Base-by-base conservation (phyloP, 768 basidiomycete species). In the Rhodotorula toruloides region DNA sequence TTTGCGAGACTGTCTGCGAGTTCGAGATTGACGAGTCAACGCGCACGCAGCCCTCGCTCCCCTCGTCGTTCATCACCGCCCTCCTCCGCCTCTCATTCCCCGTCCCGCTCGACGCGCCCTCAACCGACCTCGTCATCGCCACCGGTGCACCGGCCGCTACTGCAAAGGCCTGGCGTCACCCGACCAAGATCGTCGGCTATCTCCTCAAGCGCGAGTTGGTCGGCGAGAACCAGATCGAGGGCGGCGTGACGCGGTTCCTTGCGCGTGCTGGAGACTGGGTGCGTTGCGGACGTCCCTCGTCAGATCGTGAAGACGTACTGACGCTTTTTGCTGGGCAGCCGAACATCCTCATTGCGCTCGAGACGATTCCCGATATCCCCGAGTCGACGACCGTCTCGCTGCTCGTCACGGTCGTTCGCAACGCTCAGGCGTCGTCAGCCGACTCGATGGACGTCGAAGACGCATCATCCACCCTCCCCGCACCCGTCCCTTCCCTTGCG, bases 251-350 rank as follows among this genome's bases (percentile, higher is more conserved):
- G 44, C 36, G 55, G 13, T 58, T 40, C 54, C 59, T 71, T 19
- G 70, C 70, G 3, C 58, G 66, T 3, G 70, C 70, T 2, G 66
- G 59, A 7, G 70, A 71, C 27, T 71, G 70, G 69, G 68, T 65
- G 22, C 27, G 63, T 55, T 31, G 11, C 0, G 10, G 7, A 14
- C 27, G 14, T 14, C 19, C 39, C 31, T 14, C 8, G 1, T 27
- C 10, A 2, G 0, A 9, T 42, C 16, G 42, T 13, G n/a, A n/a
- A 39, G 21, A 14, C 5, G 0, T 9, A 17, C 54, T 32, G 29
- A 48, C 22, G 11, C 34, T 3, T 25, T 4, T 4, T 55, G 11
- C 0, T 8, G 12, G 14, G 2, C 50, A 69, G 69, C 39, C 39
- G 19, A 71, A 67, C 65, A 40, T 67, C 52, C 39, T 63, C 7